Conservation (phyloP, 768 basidiomycete species). For the Cyclocybe aegerita region DNA sequence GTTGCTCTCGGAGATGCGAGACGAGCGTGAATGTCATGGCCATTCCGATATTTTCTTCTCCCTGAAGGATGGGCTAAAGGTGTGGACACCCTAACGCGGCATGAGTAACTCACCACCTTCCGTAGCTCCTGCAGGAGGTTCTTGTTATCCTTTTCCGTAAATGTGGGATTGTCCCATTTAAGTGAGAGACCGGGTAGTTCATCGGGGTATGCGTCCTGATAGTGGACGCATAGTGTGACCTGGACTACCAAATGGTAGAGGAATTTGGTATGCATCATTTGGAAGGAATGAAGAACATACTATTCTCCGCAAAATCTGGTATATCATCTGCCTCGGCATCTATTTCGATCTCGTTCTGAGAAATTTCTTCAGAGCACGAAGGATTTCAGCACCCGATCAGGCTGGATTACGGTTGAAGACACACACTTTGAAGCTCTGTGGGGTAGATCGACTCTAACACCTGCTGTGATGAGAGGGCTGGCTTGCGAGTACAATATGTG, state of each 20-base stretch:
- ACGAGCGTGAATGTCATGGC: conserved; percentile 98
- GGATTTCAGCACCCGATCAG: conserved; percentile 43
- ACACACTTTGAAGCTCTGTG: conserved; percentile 88
- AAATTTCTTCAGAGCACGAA: conserved; percentile 63
- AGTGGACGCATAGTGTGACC: conserved; percentile 70
- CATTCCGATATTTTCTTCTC: conserved; percentile 88
- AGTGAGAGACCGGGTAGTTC: conserved; percentile 72
- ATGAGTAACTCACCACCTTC: conserved; percentile 45
- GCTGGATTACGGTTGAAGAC: conserved; percentile 26
- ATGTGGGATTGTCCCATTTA: conserved; percentile 55
- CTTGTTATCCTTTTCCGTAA: conserved; percentile 58
- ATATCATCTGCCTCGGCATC: conserved; percentile 85
- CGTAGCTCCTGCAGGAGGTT: conserved; percentile 56
- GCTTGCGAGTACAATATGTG: conserved; percentile 5
- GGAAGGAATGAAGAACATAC: conserved; percentile 35
- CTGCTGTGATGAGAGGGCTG: conserved; percentile 34
- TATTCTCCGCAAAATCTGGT: conserved; percentile 56
- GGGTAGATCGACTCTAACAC: conserved; percentile 97
- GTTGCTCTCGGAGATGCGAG: conserved; percentile 77
- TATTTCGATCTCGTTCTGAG: conserved; percentile 79
- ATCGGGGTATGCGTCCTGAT: conserved; percentile 85
- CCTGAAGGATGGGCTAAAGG: conserved; percentile 38
- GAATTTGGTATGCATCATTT: conserved; percentile 1
- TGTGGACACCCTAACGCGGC: not conserved
- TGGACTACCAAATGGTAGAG: conserved; percentile 50